Conservation (phyloP, 139 green algal species). For the Pleodorina starrii region DNA sequence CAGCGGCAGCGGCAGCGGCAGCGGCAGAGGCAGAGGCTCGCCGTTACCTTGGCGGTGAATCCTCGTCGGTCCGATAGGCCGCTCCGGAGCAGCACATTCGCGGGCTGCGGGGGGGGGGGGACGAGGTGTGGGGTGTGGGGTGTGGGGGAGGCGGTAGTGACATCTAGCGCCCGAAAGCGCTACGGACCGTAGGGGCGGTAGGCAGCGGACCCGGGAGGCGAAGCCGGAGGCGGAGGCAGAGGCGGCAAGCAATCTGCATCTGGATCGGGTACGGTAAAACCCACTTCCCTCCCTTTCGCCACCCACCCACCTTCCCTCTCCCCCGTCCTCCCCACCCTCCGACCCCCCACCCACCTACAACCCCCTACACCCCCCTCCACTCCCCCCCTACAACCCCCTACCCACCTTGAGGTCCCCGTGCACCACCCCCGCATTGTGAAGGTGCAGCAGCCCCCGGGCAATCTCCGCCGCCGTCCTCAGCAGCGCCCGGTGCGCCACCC, state of each 20-base stretch:
- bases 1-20: neutral
- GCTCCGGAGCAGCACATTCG: neutral
- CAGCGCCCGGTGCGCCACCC: slow-evolving; percentile 11
- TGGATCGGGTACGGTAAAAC: no score
- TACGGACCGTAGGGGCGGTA: no score
- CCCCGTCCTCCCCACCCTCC: no score
- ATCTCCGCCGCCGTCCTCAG: slow-evolving; percentile 14
- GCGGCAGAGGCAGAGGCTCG: neutral
- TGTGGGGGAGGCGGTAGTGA: no score
- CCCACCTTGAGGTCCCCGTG: slow-evolving; percentile 45
- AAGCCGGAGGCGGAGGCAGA: no score
- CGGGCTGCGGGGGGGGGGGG: neutral
- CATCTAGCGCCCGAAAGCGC: no score
- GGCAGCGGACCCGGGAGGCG: no score
- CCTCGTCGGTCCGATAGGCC: neutral
- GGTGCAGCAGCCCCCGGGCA: slow-evolving; percentile 24
- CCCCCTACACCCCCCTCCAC: neutral
- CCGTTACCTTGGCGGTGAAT: neutral
- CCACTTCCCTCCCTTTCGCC: no score
- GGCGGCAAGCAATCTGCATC: no score
- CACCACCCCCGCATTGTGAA: slow-evolving; percentile 20
- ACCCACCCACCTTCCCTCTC: no score
- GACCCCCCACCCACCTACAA: no score
- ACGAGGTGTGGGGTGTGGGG: no score
- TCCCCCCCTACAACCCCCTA: neutral